A percentile compares a stretch with the other conserved stretches of the same genome.
phyloP scores from a whole-genome alignment of 176 grass and related monocot genomes.

The Metroxylon sagu region DNA sequence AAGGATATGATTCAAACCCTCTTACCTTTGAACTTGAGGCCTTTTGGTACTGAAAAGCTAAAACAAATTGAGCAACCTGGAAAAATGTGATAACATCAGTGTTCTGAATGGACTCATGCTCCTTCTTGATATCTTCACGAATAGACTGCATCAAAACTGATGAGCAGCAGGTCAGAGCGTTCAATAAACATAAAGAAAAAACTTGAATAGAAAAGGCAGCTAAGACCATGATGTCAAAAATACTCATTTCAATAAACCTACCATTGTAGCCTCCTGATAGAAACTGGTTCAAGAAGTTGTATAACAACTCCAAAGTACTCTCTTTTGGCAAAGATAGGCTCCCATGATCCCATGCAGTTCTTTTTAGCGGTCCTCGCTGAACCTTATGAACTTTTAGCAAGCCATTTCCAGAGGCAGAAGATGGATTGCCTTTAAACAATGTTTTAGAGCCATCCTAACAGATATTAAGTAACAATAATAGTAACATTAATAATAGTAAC shows the following conservation, averaged over 20 bases:
- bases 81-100: conserved; percentile 70
- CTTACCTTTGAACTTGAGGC: conserved; percentile 59
- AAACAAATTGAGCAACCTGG: conserved; percentile 68
- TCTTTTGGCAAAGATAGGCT: conserved; percentile 48
- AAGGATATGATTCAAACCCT: neutral
- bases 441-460: conserved; percentile 86
- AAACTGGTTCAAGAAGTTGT: conserved; percentile 71
- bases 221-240: no score
- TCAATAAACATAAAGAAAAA: neutral
- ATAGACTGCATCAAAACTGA: conserved; percentile 96
- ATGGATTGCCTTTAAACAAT: conserved; percentile 70
- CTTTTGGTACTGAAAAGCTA: conserved; percentile 87
- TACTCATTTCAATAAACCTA: conserved; percentile 13
- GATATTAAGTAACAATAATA: no score
- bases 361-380: conserved; percentile 74
- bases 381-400: conserved; percentile 57
- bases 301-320: conserved; percentile 46
- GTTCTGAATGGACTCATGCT: conserved; percentile 58
- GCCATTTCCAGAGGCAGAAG: conserved; percentile 42
- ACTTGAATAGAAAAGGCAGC: no score
- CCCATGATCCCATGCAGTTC: conserved; percentile 77
- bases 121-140: conserved; percentile 60
- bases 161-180: conserved; percentile 24
- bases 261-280: conserved; percentile 94
- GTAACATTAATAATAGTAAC: no score